A percentile compares a stretch with the other conserved stretches of the same genome.
Conservation (phyloP, 805 yeast species). For the Scheffersomyces spartinae region DNA sequence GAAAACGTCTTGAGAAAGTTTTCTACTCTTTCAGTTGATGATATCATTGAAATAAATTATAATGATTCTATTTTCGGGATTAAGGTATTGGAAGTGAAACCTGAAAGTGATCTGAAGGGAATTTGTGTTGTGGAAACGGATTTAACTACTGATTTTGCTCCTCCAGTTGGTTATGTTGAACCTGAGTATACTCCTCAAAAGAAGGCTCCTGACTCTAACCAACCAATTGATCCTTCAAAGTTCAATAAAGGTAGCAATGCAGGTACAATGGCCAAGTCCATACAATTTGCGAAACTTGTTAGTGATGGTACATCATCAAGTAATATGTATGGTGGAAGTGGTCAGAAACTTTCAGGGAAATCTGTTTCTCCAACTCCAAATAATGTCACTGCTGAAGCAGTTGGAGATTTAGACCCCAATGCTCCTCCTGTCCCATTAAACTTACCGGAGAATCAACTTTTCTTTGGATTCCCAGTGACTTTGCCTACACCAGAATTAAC, state of each 20-base stretch:
- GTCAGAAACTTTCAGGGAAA: constrained; percentile 64
- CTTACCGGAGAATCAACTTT: constrained; percentile 76
- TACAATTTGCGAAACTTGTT: constrained; percentile 52
- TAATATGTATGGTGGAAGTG: constrained; percentile 42
- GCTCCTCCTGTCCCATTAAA: constrained; percentile 63
- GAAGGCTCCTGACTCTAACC: constrained; percentile 19
- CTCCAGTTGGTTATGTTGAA: constrained; percentile 97
- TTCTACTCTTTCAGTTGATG: constrained; percentile 76
- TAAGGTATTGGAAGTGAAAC: constrained; percentile 78
- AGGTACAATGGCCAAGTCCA: constrained; percentile 70
- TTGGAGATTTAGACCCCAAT: constrained; percentile 36
- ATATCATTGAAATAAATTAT: constrained; percentile 74
- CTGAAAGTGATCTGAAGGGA: constrained; percentile 51
- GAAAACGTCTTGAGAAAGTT: constrained; percentile 88
- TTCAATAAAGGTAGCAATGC: constrained; percentile 31
- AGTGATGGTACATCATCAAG: constrained; percentile 26
- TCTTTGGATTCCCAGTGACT: constrained; percentile 82
- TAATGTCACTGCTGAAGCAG: constrained; percentile 14
- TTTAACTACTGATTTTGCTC: constrained; percentile 93
- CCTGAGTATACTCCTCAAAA: constrained; percentile 50
- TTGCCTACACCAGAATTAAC: constrained; percentile 29
- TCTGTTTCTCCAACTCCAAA: constrained; percentile 13
- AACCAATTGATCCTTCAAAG: constrained; percentile 22
- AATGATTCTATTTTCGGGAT: constrained; percentile 71
- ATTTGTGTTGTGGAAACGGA: constrained; percentile 96